Evolutionary conservation across 371 early-diverging fungal species (phyloP).

Genomic region (Saksenaea vasiformis): DNA sequence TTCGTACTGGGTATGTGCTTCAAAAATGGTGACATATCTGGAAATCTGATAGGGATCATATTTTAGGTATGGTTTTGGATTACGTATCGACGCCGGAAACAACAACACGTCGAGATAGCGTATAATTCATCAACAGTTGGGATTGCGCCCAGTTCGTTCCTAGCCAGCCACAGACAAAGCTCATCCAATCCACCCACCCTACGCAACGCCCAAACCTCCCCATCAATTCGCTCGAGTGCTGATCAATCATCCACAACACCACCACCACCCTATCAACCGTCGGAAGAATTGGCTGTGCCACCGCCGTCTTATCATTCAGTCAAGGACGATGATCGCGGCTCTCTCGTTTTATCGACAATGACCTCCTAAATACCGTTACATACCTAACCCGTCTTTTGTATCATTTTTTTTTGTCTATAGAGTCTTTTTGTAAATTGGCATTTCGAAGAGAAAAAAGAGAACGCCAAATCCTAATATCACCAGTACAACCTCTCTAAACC

Average conservation of each 20-base stretch:
- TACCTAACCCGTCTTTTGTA: not conserved
- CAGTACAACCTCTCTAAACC: not conserved
- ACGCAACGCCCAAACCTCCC: slow-evolving; percentile 1
- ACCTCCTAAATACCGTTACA: not conserved
- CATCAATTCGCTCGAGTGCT: slow-evolving; percentile 2
- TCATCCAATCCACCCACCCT: slow-evolving; percentile 6
- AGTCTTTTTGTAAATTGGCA: not conserved
- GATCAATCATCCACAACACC: not conserved
- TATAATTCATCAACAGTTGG: slow-evolving; percentile 20
- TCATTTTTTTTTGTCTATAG: not conserved
- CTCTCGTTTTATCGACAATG: not conserved
- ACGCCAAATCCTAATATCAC: not conserved
- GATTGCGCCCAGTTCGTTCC: slow-evolving; percentile 16
- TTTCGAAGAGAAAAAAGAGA: not conserved
- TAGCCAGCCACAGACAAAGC: not conserved
- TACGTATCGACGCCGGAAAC: not conserved
- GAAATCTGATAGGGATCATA: not conserved
- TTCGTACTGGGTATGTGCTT: slow-evolving; percentile 15
- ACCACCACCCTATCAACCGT: slow-evolving; percentile 17
- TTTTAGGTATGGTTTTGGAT: slow-evolving; percentile 13
- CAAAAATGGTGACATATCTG: not conserved
- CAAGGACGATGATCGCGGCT: slow-evolving; percentile 16
- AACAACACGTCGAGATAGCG: not conserved
- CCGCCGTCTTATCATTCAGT: slow-evolving; percentile 22
- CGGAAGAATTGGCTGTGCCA: slow-evolving; percentile 11